Base-by-base conservation (phyloP, 2,329 filamentous ascomycete genomes). In the Fusarium sarcochroum region DNA sequence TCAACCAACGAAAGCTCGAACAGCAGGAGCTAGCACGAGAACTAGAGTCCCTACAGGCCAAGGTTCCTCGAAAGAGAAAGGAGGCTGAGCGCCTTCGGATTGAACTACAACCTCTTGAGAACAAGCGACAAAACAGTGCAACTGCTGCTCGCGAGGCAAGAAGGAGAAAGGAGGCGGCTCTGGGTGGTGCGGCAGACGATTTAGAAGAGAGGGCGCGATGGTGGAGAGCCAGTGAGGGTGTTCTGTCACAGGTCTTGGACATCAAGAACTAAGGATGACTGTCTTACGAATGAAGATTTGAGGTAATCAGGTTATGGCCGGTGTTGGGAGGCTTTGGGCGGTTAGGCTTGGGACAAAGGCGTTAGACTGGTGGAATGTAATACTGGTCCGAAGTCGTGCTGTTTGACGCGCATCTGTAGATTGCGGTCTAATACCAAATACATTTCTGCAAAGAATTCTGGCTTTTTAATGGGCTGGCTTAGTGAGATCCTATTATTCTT, bases 191-290 rank as follows among this genome's bases (percentile, higher is more conserved):
- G 41, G 87, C 88, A 17, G 91, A 93, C 72, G 91, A 94, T 73
- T 77, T 94, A 32, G 92, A 94, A 76, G 90, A 92, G 78, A 86
- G 89, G 71, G 92, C 90, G 7, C 83, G 91, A 69, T 95, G 92
- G 92, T 89, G 90, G 80, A 86, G 88, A 69, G 90, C 89, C 18
- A 89, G 88, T n/a, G 91, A 93, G 75, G 80, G 82, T 10, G 85
- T 83, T 14, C 77, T 94, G 76, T 88, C 81, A 74, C 84, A 86
- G 60, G 88, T 92, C 79, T 75, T 93, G 70, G 88, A 89, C 68
- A 81, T 89, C 17, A 78, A 85, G 70, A 77, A 75, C 41, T 82
- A 72, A 76, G n/a, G 38, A 6, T 6, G 30, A 21, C 37, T 54
- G 8, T 18, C 38, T 38, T 42, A 45, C 15, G 41, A 46, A 55